Evolutionary conservation across 495 filamentous ascomycete genomes (phyloP).

Genomic region (Wilcoxina mikolae): DNA sequence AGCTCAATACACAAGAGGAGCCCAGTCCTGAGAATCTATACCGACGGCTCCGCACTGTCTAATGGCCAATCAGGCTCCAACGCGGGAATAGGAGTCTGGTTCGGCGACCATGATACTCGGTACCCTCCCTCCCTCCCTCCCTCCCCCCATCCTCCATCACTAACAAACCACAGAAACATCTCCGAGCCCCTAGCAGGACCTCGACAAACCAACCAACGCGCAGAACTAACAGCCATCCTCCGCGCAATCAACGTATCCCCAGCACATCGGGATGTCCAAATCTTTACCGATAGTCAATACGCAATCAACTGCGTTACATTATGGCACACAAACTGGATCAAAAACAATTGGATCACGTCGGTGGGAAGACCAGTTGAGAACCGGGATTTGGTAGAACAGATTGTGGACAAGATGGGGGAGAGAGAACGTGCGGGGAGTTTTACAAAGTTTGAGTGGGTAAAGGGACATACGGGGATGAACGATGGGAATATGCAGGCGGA

Average conservation of each 20-base stretch:
- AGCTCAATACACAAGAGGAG: neutral
- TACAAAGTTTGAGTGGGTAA: slow-evolving; percentile 73
- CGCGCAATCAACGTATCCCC: slow-evolving; percentile 68
- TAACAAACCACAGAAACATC: slow-evolving; percentile 50
- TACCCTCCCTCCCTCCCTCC: neutral
- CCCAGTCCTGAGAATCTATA: slow-evolving; percentile 55
- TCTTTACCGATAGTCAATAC: slow-evolving; percentile 75
- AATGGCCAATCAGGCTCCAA: slow-evolving; percentile 60
- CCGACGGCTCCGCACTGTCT: slow-evolving; percentile 66
- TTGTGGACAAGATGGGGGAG: slow-evolving; percentile 53
- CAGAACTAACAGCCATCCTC: slow-evolving; percentile 76
- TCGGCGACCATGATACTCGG: slow-evolving; percentile 23
- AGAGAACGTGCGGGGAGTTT: slow-evolving; percentile 43
- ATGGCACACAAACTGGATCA: slow-evolving; percentile 69
- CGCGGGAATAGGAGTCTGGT: slow-evolving; percentile 73
- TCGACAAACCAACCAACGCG: slow-evolving; percentile 83
- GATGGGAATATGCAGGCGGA: slow-evolving; percentile 40
- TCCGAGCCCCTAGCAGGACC: slow-evolving; percentile 63
- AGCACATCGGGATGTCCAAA: slow-evolving; percentile 39
- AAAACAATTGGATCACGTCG: slow-evolving; percentile 63
- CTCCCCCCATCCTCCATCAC: slow-evolving; percentile 8
- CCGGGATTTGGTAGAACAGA: slow-evolving; percentile 61
- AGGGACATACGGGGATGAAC: slow-evolving; percentile 34
- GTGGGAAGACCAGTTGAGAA: slow-evolving; percentile 64
- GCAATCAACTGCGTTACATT: slow-evolving; percentile 76